Base-by-base conservation (phyloP, 768 basidiomycete species). In the Harrya chromipes region DNA sequence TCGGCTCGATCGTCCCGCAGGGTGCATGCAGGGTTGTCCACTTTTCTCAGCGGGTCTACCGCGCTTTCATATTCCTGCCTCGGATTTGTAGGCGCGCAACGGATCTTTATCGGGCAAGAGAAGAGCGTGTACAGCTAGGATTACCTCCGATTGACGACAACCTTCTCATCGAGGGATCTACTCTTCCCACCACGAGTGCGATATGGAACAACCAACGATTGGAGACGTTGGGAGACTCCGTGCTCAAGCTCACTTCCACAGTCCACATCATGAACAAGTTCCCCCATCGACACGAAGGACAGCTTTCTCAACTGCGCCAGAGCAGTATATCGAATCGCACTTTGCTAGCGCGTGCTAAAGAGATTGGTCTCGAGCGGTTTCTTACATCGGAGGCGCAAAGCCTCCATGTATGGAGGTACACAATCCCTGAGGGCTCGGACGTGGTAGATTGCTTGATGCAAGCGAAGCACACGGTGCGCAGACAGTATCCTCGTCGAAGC, bases 181-280 rank as follows among this genome's bases (percentile, higher is more conserved):
- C 89, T 1, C 70, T 91, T 11, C 93, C 92, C 1, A 74, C 75
- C 31, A 77, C 85, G 6, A 62, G 61, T 29, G 76, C 81, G 7
- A 77, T 78, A 9, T 90, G 81, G 70, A 89, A 78, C 66, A 94
- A 94, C 54, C 90, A 95, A 59, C 81, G 89, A 1, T 65, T 94
- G 47, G 93, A 95, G 65, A 93, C 90, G 0, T 72, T 94, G 7
- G 93, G 93, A 9, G 93, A 95, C 60, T 80, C 85, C 0, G 88
- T 92, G 1, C 73, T 92, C 37, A 85, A 92, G 59, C 67, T 94
- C 21, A 80, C 83, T 42, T 82, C 83, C 4, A 86, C 85, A 19
- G 82, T 91, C 3, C 81, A 92, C 60, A 69, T 90, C 5, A 84
- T 85, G 69, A 89, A 87, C 70, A 80, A 77, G 53, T 90, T 78